Evolutionary conservation across 2,329 filamentous ascomycete genomes (phyloP).

Genomic region (Periconia digitata): DNA sequence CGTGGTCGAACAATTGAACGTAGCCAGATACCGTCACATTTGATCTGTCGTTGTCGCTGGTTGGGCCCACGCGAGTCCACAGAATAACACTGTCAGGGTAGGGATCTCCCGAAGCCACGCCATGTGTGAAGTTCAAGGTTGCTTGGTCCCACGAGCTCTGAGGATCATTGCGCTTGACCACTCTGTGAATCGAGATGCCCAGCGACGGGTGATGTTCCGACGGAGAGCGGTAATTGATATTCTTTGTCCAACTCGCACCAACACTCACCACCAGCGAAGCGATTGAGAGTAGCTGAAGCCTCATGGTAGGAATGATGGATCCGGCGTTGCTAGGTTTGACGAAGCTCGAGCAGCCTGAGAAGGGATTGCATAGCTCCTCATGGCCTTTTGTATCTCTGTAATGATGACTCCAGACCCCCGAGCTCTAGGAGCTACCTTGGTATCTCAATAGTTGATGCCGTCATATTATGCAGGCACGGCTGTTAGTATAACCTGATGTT

Average conservation of each 20-base stretch:
- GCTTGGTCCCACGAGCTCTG: conserved; percentile 21
- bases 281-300: conserved; percentile 25
- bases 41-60: conserved; percentile 43
- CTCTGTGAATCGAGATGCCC: conserved; percentile 65
- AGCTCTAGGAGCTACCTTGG: conserved; percentile 6
- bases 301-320: conserved; percentile 23
- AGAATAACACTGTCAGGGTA: conserved; percentile 44
- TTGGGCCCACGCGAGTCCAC: conserved; percentile 40
- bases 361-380: conserved; percentile 2
- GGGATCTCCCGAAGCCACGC: conserved; percentile 52
- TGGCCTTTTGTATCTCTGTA: conserved; percentile 23
- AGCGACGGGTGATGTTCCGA: conserved; percentile 65
- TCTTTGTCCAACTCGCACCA: conserved; percentile 43
- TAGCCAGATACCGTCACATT: conserved; percentile 59
- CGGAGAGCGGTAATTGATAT: conserved; percentile 69
- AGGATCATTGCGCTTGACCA: conserved; percentile 55
- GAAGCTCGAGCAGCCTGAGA: conserved; percentile 2
- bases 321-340: background rate
- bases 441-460: conserved; percentile 13
- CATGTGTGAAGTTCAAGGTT: conserved; percentile 43
- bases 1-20: conserved; percentile 56
- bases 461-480: conserved; percentile 24
- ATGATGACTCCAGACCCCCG: background rate
- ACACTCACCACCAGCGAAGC: conserved; percentile 17
- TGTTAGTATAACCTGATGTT: background rate